Conservation (phyloP, 2,329 filamentous ascomycete species). For the Fusarium duplospermum region DNA sequence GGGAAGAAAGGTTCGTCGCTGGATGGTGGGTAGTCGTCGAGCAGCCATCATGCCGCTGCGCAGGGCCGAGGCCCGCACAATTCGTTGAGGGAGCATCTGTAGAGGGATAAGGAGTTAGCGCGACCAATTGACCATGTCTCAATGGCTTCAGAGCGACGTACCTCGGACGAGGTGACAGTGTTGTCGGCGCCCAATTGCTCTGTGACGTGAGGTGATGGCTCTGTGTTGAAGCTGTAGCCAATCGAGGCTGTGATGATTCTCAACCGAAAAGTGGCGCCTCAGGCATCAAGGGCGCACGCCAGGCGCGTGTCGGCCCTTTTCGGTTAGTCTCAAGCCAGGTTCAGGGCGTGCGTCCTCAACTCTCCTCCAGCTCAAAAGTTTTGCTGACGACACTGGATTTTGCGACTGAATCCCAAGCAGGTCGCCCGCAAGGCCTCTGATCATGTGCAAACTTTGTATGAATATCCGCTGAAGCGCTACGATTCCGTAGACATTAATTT, state of each 20-base stretch:
- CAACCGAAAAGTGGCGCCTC: constrained; percentile 45
- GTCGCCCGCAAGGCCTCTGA: constrained; percentile 61
- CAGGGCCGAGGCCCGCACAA: constrained; percentile 62
- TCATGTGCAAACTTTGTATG: constrained; percentile 65
- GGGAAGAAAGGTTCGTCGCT: constrained; percentile 70
- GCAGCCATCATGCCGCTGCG: constrained; percentile 58
- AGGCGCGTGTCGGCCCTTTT: constrained; percentile 42
- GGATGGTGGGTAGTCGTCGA: constrained; percentile 64
- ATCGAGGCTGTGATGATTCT: constrained; percentile 49
- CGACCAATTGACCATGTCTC: constrained; percentile 16
- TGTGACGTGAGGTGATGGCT: constrained; percentile 46
- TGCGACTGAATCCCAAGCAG: constrained; percentile 57
- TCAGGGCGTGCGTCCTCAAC: constrained; percentile 43
- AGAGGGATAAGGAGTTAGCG: constrained; percentile 18
- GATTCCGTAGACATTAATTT: constrained; percentile 68
- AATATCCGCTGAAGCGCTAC: constrained; percentile 58
- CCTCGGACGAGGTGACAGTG: constrained; percentile 48
- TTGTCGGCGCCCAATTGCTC: constrained; percentile 53
- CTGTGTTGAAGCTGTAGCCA: constrained; percentile 46
- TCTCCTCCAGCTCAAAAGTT: constrained; percentile 56
- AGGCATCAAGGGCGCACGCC: constrained; percentile 45
- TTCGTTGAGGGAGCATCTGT: constrained; percentile 72
- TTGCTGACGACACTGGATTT: constrained; percentile 62
- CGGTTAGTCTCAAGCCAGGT: constrained; percentile 41
- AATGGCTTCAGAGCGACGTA: constrained; percentile 26